Evolutionary conservation across 306 rosid genomes (phyloP), one percentile per base, ranked within the genome.

Genomic region (Ormosia emarginata): DNA sequence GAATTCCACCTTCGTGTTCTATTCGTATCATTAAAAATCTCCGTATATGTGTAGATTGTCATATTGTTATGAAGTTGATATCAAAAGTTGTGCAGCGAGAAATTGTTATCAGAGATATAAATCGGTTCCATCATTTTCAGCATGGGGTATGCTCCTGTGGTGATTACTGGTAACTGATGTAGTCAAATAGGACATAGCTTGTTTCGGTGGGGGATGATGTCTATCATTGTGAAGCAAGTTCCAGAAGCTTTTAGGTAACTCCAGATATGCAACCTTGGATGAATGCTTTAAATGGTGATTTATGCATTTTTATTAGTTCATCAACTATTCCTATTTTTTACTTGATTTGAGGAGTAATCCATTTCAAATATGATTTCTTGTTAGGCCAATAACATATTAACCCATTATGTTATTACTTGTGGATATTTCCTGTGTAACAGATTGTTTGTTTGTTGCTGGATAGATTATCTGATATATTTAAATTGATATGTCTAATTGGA

Each of bases 11-110:
- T 41, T 7, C 63, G 0, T 49, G 63, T 61, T 73, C 79, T 32
- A 70, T 83, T 15, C 75, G 86, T 11, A 83, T 77, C 69, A 71
- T 83, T 62, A 83, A 83, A 69, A 83, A 83, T 63, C 86, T 83
- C 13, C 79, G 86, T 1, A 83, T 83, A 40, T 83, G 86, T 53
- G 34, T 43, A 63, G 83, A 83, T 71, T 83, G 86, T 52, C 86
- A 83, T 63, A 8, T 62, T 52, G 83, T 71, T 53, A 53, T 83
- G 4, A 83, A 83, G 69, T 15, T 83, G 24, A 77, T 83, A 17
- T 83, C 75, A 50, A 64, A 83, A 63, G 43, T 83, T 77, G 79
- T 71, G 79, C 63, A 63, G 40, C 33, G 82, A 62, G 83, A 83
- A 40, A 77, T 83, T 63, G 55, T 83, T 70, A 44, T 77, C 50